These are phyloP conservation scores for Yarrowia deformans DNA, from an alignment of 805 yeast species.

Conservation along the genomic window DNA sequence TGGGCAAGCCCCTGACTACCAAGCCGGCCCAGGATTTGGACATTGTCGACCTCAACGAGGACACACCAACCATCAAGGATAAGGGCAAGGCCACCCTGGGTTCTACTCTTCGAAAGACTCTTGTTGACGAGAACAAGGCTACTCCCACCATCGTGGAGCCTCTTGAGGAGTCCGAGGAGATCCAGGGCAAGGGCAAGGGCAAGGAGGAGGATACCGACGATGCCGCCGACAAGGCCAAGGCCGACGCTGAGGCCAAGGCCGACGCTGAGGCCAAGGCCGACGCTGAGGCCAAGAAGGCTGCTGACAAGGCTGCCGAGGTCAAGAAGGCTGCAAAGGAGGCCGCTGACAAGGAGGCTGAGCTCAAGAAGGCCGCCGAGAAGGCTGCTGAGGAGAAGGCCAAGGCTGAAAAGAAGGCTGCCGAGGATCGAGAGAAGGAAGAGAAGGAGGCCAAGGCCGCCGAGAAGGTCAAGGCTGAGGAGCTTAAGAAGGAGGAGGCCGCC, in stretches of 20 bases:
- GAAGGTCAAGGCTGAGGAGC: constrained; percentile 26
- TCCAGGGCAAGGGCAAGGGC: constrained; percentile 38
- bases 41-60: constrained; percentile 27
- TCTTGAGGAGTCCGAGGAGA: constrained; percentile 27
- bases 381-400: constrained; percentile 30
- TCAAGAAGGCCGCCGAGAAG: constrained; percentile 15
- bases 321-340: constrained; percentile 34
- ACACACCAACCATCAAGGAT: constrained; percentile 18
- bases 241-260: too few relatives aligned
- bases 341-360: constrained; percentile 36
- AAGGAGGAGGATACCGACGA: constrained; percentile 31
- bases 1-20: constrained; percentile 35
- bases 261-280: constrained; percentile 41
- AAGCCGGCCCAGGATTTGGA: constrained; percentile 14
- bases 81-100: constrained; percentile 37
- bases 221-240: constrained; percentile 42
- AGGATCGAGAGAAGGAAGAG: constrained; percentile 7
- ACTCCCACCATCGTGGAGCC: constrained; percentile 2
- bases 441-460: constrained; percentile 20
- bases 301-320: constrained; percentile 19
- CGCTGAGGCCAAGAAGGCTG: constrained; percentile 28
- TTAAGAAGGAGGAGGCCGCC: constrained; percentile 15
- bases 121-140: constrained; percentile 27
- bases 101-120: constrained; percentile 25
- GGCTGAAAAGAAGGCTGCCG: constrained; percentile 21